Conservation (phyloP, 2,329 filamentous ascomycete genomes). For the Graphiopsis chlorocephala region DNA sequence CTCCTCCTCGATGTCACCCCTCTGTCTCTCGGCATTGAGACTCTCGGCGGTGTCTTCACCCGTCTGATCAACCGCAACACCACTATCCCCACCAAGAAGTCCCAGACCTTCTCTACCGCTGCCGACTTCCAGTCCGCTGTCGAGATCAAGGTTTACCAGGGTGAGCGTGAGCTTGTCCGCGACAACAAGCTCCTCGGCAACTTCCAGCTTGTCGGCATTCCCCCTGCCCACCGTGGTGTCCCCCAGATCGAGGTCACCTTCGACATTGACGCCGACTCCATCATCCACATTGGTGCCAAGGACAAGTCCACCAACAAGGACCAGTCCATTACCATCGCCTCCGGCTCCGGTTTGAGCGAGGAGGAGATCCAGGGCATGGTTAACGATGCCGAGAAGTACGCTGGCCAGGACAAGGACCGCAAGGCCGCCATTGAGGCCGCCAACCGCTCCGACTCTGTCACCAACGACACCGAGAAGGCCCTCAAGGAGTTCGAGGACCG, state of each 20-base stretch:
- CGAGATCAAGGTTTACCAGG: slow-evolving; percentile 99
- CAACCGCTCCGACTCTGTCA: slow-evolving; percentile 93
- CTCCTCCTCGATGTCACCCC: slow-evolving; percentile 94
- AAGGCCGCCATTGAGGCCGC: slow-evolving; percentile 92
- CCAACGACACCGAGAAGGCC: slow-evolving; percentile 98
- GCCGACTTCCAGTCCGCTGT: slow-evolving; percentile 98
- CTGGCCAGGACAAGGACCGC: slow-evolving; percentile 92
- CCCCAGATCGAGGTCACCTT: slow-evolving; percentile 98
- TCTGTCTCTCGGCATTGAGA: slow-evolving; percentile 96
- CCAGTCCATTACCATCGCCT: slow-evolving; percentile 98
- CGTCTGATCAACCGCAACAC: slow-evolving; percentile 99
- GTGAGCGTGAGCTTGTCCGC: slow-evolving; percentile 96
- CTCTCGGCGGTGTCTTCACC: slow-evolving; percentile 95
- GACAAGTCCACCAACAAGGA: slow-evolving; percentile 99
- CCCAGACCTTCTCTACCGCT: slow-evolving; percentile 94
- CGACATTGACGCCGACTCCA: slow-evolving; percentile 96
- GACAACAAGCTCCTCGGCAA: slow-evolving; percentile 99
- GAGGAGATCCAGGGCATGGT: slow-evolving; percentile 97
- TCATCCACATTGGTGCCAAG: slow-evolving; percentile 96
- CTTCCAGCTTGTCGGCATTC: slow-evolving; percentile 98
- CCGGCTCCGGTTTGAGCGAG: slow-evolving; percentile 93
- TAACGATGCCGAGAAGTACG: slow-evolving; percentile 94
- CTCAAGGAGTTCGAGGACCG: slow-evolving; percentile 94
- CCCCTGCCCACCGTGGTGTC: slow-evolving; percentile 91
- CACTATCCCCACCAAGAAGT: slow-evolving; percentile 99